phyloP scores from a whole-genome alignment of 345 rosid species.

The Populus alba region DNA sequence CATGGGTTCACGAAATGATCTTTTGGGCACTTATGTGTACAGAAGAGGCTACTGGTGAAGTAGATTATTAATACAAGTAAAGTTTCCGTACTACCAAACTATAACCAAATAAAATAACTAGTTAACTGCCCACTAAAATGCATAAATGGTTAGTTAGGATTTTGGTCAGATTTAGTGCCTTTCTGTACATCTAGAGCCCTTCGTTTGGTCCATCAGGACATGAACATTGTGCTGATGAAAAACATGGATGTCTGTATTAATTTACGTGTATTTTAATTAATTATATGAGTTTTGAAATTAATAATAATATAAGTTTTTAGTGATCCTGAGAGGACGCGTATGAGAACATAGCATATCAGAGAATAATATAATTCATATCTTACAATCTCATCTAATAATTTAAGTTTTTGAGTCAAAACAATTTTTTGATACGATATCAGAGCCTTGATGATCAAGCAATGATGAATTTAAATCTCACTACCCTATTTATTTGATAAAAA shows the following conservation, averaged over 20 bases:
- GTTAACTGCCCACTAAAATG: background rate
- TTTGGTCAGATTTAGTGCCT: background rate
- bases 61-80: background rate
- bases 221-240: background rate
- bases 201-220: background rate
- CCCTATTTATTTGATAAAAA: too few species aligned
- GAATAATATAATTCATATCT: too few species aligned
- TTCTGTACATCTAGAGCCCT: background rate
- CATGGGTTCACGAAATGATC: too few species aligned
- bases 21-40: background rate
- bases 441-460: too few species aligned
- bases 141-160: background rate
- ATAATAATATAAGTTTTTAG: rapidly evolving
- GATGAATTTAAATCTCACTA: rapidly evolving
- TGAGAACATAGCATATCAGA: too few species aligned
- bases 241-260: too few species aligned
- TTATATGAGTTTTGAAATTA: too few species aligned
- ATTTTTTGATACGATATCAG: too few species aligned
- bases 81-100: background rate
- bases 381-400: too few species aligned
- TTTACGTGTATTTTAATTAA: too few species aligned
- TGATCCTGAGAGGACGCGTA: too few species aligned
- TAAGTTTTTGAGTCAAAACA: too few species aligned
- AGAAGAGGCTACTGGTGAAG: background rate
- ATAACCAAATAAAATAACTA: background rate